These are phyloP conservation scores for Penicillium rolfsii DNA, from an alignment of 2,329 filamentous ascomycete species.

Conservation along the genomic window DNA sequence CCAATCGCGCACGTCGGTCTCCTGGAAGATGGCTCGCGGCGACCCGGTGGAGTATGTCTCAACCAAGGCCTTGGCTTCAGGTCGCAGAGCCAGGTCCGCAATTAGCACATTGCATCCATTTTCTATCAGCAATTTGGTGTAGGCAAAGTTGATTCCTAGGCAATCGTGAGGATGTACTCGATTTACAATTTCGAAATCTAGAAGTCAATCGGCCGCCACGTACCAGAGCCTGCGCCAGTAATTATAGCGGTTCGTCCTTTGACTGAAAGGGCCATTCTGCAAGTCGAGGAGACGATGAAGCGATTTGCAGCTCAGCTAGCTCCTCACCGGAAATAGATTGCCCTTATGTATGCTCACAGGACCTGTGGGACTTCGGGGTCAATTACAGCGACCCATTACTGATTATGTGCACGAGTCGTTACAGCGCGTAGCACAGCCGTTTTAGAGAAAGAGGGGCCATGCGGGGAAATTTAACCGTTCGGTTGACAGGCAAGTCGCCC, in stretches of 20 bases:
- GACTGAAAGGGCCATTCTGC: slow-evolving; percentile 46
- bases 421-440: slow-evolving; percentile 16
- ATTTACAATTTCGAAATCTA: neutral
- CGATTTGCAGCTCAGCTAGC: neutral
- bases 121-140: slow-evolving; percentile 48
- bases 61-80: slow-evolving; percentile 48
- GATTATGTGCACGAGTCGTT: no score
- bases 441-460: slow-evolving; percentile 19
- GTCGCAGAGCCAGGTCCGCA: slow-evolving; percentile 50
- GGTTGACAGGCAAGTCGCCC: slow-evolving; percentile 12
- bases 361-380: slow-evolving; percentile 19
- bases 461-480: slow-evolving; percentile 21
- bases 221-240: slow-evolving; percentile 59
- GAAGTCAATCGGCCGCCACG: slow-evolving; percentile 15
- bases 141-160: slow-evolving; percentile 52
- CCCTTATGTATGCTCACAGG: slow-evolving; percentile 15
- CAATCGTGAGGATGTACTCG: slow-evolving; percentile 1
- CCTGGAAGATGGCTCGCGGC: slow-evolving; percentile 47
- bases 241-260: slow-evolving; percentile 56
- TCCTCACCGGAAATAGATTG: slow-evolving; percentile 2
- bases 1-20: slow-evolving; percentile 57
- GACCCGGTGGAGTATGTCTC: slow-evolving; percentile 41
- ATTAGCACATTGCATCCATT: slow-evolving; percentile 53
- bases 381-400: slow-evolving; percentile 17
- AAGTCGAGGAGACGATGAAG: neutral